Evolutionary conservation across 176 grass and related monocot species (phyloP), one percentile per base, ranked within the genome.

Genomic region (Chloris gayana): DNA sequence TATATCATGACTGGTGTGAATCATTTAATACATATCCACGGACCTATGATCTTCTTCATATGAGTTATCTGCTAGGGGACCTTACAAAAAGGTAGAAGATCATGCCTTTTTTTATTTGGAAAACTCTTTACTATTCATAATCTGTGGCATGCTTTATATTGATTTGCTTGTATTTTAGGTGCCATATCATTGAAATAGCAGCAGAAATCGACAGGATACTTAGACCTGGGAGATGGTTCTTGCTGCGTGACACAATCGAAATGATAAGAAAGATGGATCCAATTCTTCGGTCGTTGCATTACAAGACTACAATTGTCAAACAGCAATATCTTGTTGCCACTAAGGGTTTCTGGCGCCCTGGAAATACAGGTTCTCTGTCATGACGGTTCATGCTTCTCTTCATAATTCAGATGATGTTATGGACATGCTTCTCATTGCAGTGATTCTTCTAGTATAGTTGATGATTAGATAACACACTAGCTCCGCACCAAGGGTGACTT

Each of bases 1-100:
- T 87, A 76, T 95, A 98, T 87, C 92, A 93, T 84, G 92, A 98
- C 67, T 98, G 92, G 95, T 98, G 92, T 86, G 95, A 98, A 81
- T 83, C 90, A 51, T 95, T 98, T 69, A 91, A 95, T 70, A 95
- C 95, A 67, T 98, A 98, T 78, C 92, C 92, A 72, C 88, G 95
- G 9, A 98, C 95, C 25, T 98, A 95, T 60, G 95, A 98, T 89
- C 81, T 98, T 63, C 70, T 98, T 62, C 95, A 95, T 83, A 88
- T 87, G 45, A 92, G 83, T 53, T 71, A 91, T 87, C 86, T 93
- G 60, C 87, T 98, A 35, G 83, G 72, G 27, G 79, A 72, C 81
- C 83, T 97, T 79, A 87, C 71, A 34, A 74, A 86, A 64, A 92
- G 95, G 95, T 98, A 90, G 71, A 8, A 19, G 37, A 50, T 9